Evolutionary conservation across 148 eudicot genomes (phyloP), one percentile per base, ranked within the genome.

Genomic region (Spergularia bocconei): DNA sequence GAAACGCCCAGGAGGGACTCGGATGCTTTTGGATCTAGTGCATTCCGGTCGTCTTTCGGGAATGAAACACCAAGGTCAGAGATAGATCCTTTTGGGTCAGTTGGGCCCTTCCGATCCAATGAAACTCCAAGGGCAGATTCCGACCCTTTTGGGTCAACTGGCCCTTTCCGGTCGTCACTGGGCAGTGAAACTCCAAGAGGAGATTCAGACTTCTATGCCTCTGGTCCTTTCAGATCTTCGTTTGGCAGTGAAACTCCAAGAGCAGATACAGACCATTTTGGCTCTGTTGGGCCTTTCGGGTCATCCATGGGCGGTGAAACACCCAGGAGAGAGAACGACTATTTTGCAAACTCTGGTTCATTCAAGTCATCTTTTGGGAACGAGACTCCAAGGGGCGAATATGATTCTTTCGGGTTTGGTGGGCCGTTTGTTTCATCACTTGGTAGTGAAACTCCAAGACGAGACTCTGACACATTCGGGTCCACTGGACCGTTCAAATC

Each of bases 1-100:
- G 86, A 83, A 75, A 83, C 83, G 29, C 85, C 83, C 7, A 67
- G 73, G 69, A 55, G 69, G 47, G 98, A 88, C 61, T 62, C 89
- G 0, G 97, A 90, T 78, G 86, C 89, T 33, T 90, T 90, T 58
- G 89, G 87, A 58, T 86, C 95, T 64, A 80, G 79, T 54, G 91
- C 90, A 13, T 91, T 86, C 69, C 90, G 76, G 85, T 74, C 88
- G 21, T 79, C 90, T 60, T 63, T 55, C 17, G 87, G 86, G 21
- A 74, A 75, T 81, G 84, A 87, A 82, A 91, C 91, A 51, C 86
- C 91, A 61, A 83, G 87, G 79, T 76, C 80, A 72, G 78, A 83
- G 63, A 14, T 82, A 50, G 81, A 84, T 51, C 80, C 77, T 2
- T 80, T 80, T 66, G 76, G 79, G 61, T 83, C 83, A 7, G 83